Conservation (phyloP, 106 monocot genomes). For the Dioscorea alata region DNA sequence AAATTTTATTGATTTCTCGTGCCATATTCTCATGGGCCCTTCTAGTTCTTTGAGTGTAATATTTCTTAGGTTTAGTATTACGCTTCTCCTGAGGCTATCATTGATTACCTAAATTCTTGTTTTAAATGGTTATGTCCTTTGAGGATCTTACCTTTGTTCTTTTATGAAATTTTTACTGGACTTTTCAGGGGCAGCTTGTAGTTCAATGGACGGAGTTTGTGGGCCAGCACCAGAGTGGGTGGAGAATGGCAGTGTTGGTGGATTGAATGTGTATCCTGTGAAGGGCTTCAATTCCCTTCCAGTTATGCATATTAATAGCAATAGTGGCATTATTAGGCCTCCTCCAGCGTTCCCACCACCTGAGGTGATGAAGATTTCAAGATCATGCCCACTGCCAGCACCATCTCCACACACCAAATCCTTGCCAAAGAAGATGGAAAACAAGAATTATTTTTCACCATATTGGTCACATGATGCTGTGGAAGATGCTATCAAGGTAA, state of each 20-base stretch:
- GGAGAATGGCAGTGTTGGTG: slow-evolving; percentile 8
- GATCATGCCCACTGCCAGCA: slow-evolving; percentile 23
- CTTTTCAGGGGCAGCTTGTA: slow-evolving; percentile 16
- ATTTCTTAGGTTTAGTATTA: too few species aligned
- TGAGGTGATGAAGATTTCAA: slow-evolving; percentile 10
- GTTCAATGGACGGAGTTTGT: slow-evolving; percentile 11
- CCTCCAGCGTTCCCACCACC: not conserved
- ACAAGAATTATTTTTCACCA: slow-evolving; percentile 41
- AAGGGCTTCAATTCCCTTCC: slow-evolving; percentile 51
- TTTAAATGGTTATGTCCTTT: too few species aligned
- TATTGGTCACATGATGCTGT: slow-evolving; percentile 61
- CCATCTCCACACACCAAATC: not conserved
- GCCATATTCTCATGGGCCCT: too few species aligned
- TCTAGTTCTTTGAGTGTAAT: too few species aligned
- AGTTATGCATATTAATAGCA: slow-evolving; percentile 16
- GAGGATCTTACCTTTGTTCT: not conserved
- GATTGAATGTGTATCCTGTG: not conserved
- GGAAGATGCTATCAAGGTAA: slow-evolving; percentile 65
- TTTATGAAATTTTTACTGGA: not conserved
- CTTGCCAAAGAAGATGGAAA: not conserved
- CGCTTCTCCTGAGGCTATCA: too few species aligned
- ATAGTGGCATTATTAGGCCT: not conserved
- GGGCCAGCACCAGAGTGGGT: slow-evolving; percentile 9
- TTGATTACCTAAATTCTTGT: too few species aligned
- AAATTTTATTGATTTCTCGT: too few species aligned